Evolutionary conservation across 441 rosid genomes (phyloP).

Genomic region (Mallotus japonicus): DNA sequence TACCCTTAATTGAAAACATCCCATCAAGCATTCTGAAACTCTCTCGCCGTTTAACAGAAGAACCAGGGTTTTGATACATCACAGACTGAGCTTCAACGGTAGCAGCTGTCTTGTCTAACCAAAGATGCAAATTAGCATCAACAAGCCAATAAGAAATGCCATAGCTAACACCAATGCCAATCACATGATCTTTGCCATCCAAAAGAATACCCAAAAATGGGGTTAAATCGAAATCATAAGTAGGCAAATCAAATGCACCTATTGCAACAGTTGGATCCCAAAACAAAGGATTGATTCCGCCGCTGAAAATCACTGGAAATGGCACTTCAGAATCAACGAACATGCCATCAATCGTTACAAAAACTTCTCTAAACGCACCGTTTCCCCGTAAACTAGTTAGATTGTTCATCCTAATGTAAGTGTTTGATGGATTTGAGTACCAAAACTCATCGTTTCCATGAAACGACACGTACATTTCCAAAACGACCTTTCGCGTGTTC

Average conservation of each 20-base stretch:
- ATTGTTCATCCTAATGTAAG: slow-evolving; percentile 57
- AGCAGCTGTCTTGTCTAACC: slow-evolving; percentile 51
- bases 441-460: slow-evolving; percentile 91
- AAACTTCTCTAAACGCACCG: slow-evolving; percentile 70
- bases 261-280: slow-evolving; percentile 83
- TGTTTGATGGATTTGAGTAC: slow-evolving; percentile 81
- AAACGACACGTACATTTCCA: slow-evolving; percentile 69
- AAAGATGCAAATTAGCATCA: slow-evolving; percentile 75
- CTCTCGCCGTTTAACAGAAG: slow-evolving; percentile 32
- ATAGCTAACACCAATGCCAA: slow-evolving; percentile 49
- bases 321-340: slow-evolving; percentile 70
- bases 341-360: slow-evolving; percentile 60
- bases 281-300: slow-evolving; percentile 78
- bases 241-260: slow-evolving; percentile 70
- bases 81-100: slow-evolving; percentile 43
- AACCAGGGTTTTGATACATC: slow-evolving; percentile 30
- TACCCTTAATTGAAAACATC: slow-evolving; percentile 46
- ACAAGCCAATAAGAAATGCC: slow-evolving; percentile 82
- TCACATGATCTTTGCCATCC: slow-evolving; percentile 58
- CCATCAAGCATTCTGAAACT: slow-evolving; percentile 59
- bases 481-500: slow-evolving; percentile 47
- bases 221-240: slow-evolving; percentile 66
- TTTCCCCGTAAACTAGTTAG: slow-evolving; percentile 60
- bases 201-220: slow-evolving; percentile 63
- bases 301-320: slow-evolving; percentile 74